phyloP scores from a whole-genome alignment of 768 basidiomycete genomes.

The Termitomyces sp. region DNA sequence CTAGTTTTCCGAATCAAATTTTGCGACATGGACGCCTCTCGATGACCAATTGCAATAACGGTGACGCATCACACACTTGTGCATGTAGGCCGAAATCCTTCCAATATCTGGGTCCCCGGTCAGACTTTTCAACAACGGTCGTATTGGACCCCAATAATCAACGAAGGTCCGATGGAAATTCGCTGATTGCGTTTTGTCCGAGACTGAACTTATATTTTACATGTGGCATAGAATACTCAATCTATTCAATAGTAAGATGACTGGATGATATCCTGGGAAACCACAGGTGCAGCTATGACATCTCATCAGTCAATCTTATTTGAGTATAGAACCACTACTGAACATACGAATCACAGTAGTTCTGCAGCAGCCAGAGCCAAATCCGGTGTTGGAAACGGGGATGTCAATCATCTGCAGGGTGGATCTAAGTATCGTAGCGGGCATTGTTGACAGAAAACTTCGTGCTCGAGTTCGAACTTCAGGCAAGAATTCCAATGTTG shows the following conservation, averaged over 20 bases:
- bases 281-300: constrained; percentile 14
- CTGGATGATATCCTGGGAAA: background rate
- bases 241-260: background rate
- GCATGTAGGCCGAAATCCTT: background rate
- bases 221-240: background rate
- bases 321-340: background rate
- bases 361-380: constrained; percentile 9
- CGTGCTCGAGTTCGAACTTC: no score
- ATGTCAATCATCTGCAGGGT: constrained; percentile 4
- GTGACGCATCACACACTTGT: background rate
- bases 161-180: no score
- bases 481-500: no score
- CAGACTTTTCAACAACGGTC: no score
- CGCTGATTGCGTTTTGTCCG: no score
- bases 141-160: no score
- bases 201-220: background rate
- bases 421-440: background rate
- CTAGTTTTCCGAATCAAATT: background rate
- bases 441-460: no score
- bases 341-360: constrained; percentile 13
- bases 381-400: constrained; percentile 7
- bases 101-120: no score
- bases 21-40: background rate
- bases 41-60: background rate
- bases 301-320: background rate